A percentile compares a stretch with the other conserved stretches of the same genome.
phyloP scores from a whole-genome alignment of 1,284 basidiomycete species.

The Thelephora terrestris region DNA sequence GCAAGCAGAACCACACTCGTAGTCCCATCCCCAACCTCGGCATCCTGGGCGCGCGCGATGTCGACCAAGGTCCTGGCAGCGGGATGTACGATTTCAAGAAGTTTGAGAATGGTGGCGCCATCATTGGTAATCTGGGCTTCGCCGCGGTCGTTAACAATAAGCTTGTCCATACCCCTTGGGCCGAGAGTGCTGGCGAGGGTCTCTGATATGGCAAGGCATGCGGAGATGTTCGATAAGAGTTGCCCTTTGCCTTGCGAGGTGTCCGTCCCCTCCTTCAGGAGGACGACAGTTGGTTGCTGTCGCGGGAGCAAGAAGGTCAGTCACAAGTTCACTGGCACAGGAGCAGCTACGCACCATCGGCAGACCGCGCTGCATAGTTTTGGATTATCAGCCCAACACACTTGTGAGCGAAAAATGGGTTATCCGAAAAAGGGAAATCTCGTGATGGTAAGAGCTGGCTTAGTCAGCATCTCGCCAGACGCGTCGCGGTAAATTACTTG shows the following conservation, averaged over 20 bases:
- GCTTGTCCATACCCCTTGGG: conserved; percentile 97
- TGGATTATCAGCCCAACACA: conserved; percentile 1
- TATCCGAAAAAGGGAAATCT: conserved; percentile 10
- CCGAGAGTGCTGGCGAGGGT: conserved; percentile 94
- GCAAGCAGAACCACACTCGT: conserved; percentile 93
- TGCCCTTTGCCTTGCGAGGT: conserved; percentile 93
- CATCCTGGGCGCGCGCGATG: conserved; percentile 96
- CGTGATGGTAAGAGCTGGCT: conserved; percentile 11
- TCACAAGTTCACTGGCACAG: background rate
- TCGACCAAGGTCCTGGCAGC: conserved; percentile 95
- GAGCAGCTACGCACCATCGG: conserved; percentile 42
- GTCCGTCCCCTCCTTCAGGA: conserved; percentile 93
- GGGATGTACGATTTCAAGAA: conserved; percentile 96
- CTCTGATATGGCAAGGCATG: conserved; percentile 85
- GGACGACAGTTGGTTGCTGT: conserved; percentile 91
- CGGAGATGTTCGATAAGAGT: conserved; percentile 92
- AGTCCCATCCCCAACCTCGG: conserved; percentile 97
- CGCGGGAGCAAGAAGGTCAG: conserved; percentile 1
- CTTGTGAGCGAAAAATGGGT: background rate
- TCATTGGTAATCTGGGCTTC: conserved; percentile 98
- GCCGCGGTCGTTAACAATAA: conserved; percentile 87
- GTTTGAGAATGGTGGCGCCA: conserved; percentile 95
- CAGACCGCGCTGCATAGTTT: conserved; percentile 58
- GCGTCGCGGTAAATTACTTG: background rate
- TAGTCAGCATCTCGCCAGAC: background rate